phyloP scores from a whole-genome alignment of 2,329 filamentous ascomycete species.

The Cercospora sojina region DNA sequence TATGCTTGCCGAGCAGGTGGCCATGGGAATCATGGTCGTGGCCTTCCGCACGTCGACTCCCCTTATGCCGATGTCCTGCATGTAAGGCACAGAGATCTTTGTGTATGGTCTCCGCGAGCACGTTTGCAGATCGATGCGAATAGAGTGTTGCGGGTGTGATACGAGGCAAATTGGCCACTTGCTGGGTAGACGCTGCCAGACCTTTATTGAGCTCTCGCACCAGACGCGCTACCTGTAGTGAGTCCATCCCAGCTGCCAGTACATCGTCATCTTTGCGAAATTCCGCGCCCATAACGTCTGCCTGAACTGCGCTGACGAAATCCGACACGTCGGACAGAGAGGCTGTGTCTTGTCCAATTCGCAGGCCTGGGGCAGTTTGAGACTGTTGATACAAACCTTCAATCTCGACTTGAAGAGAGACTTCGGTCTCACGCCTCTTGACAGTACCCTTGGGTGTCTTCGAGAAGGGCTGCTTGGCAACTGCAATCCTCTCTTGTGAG shows the following conservation, averaged over 20 bases:
- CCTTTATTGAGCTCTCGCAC: conserved; percentile 6
- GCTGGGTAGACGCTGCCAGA: neutral
- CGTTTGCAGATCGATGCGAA: neutral
- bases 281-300: neutral
- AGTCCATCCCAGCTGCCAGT: conserved; percentile 17
- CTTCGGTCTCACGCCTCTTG: conserved; percentile 2
- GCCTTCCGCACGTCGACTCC: neutral
- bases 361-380: neutral
- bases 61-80: neutral
- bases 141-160: neutral
- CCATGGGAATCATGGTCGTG: neutral
- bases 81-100: neutral
- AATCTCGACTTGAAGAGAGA: neutral
- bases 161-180: neutral
- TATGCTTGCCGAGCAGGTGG: neutral
- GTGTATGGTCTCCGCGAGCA: neutral
- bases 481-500: neutral
- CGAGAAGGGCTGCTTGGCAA: neutral
- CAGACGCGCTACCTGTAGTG: conserved; percentile 43
- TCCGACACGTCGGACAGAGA: neutral
- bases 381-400: neutral
- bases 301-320: neutral
- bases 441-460: conserved; percentile 1
- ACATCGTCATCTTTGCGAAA: conserved; percentile 15
- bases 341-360: neutral